Evolutionary conservation across 2,329 filamentous ascomycete species (phyloP).

Genomic region (Penicillium sp.): DNA sequence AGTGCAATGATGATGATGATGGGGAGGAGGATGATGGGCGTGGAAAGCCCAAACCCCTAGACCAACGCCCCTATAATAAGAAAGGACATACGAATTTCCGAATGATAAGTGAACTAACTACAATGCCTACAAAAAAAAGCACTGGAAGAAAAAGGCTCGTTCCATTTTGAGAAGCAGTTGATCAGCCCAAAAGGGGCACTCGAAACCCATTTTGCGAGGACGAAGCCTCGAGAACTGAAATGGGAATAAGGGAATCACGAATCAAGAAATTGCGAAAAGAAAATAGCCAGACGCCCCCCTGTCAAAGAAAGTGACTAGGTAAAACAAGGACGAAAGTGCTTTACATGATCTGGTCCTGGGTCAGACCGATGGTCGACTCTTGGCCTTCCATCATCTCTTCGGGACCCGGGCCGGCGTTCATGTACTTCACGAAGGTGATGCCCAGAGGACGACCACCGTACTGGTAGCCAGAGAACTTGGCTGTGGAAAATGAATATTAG

Average conservation of each 20-base stretch:
- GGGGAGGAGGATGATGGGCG: too few relatives aligned
- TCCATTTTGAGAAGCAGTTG: conserved; percentile 4
- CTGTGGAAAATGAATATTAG: conserved; percentile 36
- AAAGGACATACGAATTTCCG: neutral
- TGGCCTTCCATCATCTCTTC: conserved; percentile 85
- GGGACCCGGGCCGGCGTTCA: conserved; percentile 60
- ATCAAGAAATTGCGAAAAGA: conserved; percentile 9
- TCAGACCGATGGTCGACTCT: conserved; percentile 65
- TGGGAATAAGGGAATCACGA: conserved; percentile 27
- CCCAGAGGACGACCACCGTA: conserved; percentile 94
- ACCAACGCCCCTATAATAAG: neutral
- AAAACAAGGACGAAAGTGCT: conserved; percentile 5
- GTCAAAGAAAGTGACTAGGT: conserved; percentile 8
- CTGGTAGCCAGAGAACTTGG: conserved; percentile 96
- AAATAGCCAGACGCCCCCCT: conserved; percentile 3
- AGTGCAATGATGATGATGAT: too few relatives aligned
- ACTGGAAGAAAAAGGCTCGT: neutral
- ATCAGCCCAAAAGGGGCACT: conserved; percentile 10
- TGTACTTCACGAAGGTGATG: conserved; percentile 90
- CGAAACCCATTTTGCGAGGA: conserved; percentile 7
- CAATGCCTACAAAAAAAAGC: neutral
- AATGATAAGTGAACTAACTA: neutral
- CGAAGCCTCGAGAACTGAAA: conserved; percentile 8
- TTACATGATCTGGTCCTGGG: conserved; percentile 99
- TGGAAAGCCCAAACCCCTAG: neutral